A percentile compares a stretch with the other conserved stretches of the same genome.
Evolutionary conservation across 2,329 filamentous ascomycete species (phyloP).

Genomic region (Aspergillus fijiensis): DNA sequence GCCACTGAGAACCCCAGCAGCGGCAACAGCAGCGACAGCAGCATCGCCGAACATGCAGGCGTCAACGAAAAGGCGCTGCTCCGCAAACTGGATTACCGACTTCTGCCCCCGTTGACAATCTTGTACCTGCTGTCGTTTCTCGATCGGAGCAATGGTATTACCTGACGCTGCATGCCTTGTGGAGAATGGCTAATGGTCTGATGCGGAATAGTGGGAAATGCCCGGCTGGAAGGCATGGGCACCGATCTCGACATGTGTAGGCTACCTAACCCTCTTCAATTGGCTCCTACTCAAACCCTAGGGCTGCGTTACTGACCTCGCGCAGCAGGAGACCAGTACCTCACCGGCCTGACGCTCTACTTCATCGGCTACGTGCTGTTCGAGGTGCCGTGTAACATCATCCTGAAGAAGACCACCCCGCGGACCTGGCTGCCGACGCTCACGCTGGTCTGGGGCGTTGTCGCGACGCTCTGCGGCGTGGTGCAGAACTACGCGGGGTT

Average conservation of each 20-base stretch:
- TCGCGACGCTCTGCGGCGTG: constrained; percentile 52
- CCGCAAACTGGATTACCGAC: constrained; percentile 45
- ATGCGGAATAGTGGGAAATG: constrained; percentile 36
- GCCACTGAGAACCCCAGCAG: background rate
- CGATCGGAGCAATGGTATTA: constrained; percentile 43
- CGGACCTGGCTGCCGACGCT: constrained; percentile 42
- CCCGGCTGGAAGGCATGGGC: constrained; percentile 38
- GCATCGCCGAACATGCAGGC: constrained; percentile 10
- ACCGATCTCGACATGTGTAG: constrained; percentile 41
- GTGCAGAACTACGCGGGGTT: constrained; percentile 51
- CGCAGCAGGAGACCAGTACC: constrained; percentile 41
- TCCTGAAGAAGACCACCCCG: constrained; percentile 41
- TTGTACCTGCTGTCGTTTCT: constrained; percentile 48
- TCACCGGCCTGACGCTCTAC: constrained; percentile 41
- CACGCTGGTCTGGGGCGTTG: constrained; percentile 51
- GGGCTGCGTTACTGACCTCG: too few relatives aligned
- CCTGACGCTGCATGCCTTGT: background rate
- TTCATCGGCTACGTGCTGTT: constrained; percentile 42
- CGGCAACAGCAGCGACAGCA: background rate
- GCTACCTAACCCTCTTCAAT: constrained; percentile 1
- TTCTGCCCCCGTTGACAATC: constrained; percentile 46
- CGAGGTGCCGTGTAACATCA: constrained; percentile 44
- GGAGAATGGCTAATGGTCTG: too few relatives aligned
- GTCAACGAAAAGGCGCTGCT: constrained; percentile 43
- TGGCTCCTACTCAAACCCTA: too few relatives aligned